Evolutionary conservation across 768 basidiomycete species (phyloP), one percentile per base, ranked within the genome.

Genomic region (Hygrocybe coccinea): DNA sequence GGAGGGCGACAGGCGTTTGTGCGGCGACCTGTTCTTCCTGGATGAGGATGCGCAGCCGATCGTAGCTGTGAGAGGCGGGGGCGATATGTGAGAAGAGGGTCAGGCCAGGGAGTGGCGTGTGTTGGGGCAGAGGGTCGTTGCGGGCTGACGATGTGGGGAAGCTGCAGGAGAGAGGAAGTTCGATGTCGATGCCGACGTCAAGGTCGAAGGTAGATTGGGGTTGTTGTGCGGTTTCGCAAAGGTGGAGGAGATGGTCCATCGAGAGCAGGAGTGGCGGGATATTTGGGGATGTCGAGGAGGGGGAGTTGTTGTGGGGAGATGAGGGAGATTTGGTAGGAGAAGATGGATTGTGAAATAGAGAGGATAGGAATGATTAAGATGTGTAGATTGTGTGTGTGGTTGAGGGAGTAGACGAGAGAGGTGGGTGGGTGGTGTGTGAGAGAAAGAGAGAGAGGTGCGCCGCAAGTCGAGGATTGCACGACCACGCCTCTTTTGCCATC

Each of bases 61-160:
- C 39, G 19, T n/a, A n/a, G 25, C 11, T 37, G 21, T 39, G 55
- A 11, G 34, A 11, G 9, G 22, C 17, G 54, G n/a, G n/a, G n/a
- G 11, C 44, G 9, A 33, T 19, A 15, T 11, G 54, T n/a, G n/a
- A n/a, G 38, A 29, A 10, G 9, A 47, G 33, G 44, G 2, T 34
- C 24, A 33, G 45, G 33, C 43, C 3, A 11, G 43, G 29, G 22
- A 19, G 19, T 17, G 48, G n/a, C 14, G 9, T 22, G 34, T 41
- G 55, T 22, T 48, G 35, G 33, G 25, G 44, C 15, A 1, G 22
- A 22, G 44, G 45, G 11, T 56, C 48, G 36, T 56, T 24, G 39
- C 55, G 55, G 22, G 25, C 44, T 10, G 55, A 56, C 11, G 55
- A 56, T 9, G 49, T 50, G 29, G 55, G 55, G 33, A 56, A 55